phyloP scores from a whole-genome alignment of 495 filamentous ascomycete species.

The Daldinia bambusicola region DNA sequence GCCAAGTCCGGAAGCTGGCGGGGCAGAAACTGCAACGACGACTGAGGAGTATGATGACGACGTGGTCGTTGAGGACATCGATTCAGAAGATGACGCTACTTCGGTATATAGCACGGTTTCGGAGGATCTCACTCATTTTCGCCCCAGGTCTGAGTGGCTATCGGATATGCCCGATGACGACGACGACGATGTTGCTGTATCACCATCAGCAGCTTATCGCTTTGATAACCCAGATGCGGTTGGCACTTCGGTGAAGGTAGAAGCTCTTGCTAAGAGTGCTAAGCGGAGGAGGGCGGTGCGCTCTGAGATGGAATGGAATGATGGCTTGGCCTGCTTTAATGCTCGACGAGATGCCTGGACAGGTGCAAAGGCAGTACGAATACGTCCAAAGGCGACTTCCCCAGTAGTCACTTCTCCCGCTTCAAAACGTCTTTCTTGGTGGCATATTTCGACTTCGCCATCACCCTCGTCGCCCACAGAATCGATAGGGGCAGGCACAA shows the following conservation, averaged over 20 bases:
- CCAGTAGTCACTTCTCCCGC: slow-evolving; percentile 48
- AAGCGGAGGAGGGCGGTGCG: slow-evolving; percentile 69
- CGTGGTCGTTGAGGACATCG: slow-evolving; percentile 24
- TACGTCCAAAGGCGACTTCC: slow-evolving; percentile 51
- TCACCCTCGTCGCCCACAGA: slow-evolving; percentile 41
- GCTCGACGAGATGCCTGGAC: slow-evolving; percentile 87
- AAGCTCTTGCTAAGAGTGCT: slow-evolving; percentile 60
- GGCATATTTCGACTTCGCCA: slow-evolving; percentile 44
- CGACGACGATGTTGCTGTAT: slow-evolving; percentile 28
- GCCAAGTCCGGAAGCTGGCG: not conserved
- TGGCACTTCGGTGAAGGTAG: slow-evolving; percentile 55
- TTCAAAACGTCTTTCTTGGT: slow-evolving; percentile 48
- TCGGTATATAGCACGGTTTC: slow-evolving; percentile 60
- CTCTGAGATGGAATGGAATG: slow-evolving; percentile 85
- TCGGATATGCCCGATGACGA: slow-evolving; percentile 56
- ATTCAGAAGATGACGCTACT: slow-evolving; percentile 53
- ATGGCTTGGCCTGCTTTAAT: slow-evolving; percentile 78
- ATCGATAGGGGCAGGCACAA: slow-evolving; percentile 30
- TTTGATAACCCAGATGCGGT: slow-evolving; percentile 73
- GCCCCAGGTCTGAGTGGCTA: slow-evolving; percentile 58
- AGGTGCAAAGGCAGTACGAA: slow-evolving; percentile 67
- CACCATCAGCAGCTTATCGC: slow-evolving; percentile 64
- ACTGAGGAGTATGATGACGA: slow-evolving; percentile 17
- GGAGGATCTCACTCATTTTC: slow-evolving; percentile 55
- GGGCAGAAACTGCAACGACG: not conserved